Conservation (phyloP, 257 asterid species). For the Fraxinus excelsior region DNA sequence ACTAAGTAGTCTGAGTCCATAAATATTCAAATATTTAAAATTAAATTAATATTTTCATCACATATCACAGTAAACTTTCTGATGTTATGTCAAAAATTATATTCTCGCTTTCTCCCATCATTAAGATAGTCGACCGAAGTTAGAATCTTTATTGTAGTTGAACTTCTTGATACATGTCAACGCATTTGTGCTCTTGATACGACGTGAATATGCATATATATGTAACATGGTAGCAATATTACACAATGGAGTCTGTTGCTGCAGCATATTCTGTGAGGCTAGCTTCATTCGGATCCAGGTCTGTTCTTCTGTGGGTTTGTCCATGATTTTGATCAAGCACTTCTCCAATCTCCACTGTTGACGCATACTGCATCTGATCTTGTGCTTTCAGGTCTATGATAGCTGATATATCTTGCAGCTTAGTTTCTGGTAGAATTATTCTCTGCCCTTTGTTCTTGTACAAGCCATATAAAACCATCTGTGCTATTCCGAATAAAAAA, state of each 20-base stretch:
- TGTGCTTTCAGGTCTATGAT: neutral
- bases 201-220: neutral
- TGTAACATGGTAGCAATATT: neutral
- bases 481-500: conserved; percentile 38
- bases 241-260: neutral
- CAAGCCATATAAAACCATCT: conserved; percentile 40
- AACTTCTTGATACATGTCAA: too few species aligned
- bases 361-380: neutral
- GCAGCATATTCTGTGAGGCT: neutral
- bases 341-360: neutral
- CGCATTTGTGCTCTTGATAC: too few species aligned
- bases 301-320: neutral
- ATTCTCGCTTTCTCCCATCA: too few species aligned
- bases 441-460: conserved; percentile 29
- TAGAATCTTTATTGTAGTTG: too few species aligned
- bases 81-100: too few species aligned
- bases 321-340: neutral
- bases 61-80: too few species aligned
- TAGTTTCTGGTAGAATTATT: conserved; percentile 12
- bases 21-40: too few species aligned
- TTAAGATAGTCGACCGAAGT: too few species aligned
- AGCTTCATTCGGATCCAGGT: neutral
- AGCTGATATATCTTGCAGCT: neutral
- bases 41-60: too few species aligned
- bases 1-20: too few species aligned